Conservation (phyloP, 805 yeast species). For the Metschnikowia shivogae region DNA sequence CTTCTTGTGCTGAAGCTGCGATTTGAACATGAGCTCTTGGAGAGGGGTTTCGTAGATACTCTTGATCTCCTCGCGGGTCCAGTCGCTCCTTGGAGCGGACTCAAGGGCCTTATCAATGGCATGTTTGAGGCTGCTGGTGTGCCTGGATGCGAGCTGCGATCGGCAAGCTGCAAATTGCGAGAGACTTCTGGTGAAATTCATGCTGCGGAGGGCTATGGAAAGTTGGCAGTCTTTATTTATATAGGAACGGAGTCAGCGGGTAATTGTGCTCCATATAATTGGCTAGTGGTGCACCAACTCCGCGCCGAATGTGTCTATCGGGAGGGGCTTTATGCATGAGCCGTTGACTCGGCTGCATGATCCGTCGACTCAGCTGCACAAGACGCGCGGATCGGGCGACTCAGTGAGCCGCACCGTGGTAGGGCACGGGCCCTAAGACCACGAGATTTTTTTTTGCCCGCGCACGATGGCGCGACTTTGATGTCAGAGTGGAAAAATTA, state of each 20-base stretch:
- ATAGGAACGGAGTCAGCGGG: background rate
- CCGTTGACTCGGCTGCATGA: conserved; percentile 2
- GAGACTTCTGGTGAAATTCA: conserved; percentile 1
- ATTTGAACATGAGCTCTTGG: conserved; percentile 52
- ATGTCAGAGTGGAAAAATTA: background rate
- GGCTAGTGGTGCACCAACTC: background rate
- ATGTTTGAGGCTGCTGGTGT: background rate
- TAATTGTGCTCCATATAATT: background rate
- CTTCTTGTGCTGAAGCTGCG: conserved; percentile 63
- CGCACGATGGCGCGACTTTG: conserved; percentile 7
- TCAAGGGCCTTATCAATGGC: conserved; percentile 7
- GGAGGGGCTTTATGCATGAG: background rate
- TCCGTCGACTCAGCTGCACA: background rate
- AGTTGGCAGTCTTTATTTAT: background rate
- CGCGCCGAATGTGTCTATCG: background rate
- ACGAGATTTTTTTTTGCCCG: background rate
- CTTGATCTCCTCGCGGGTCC: conserved; percentile 60
- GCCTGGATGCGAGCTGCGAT: background rate
- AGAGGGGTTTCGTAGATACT: conserved; percentile 65
- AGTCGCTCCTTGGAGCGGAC: conserved; percentile 26
- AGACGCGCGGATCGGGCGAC: background rate
- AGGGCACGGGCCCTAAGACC: conserved; percentile 12
- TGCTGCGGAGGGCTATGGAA: background rate
- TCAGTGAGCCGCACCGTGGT: background rate
- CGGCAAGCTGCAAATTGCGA: background rate